Base-by-base conservation (phyloP, 805 yeast genomes). In the Wickerhamiella bombiphila region DNA sequence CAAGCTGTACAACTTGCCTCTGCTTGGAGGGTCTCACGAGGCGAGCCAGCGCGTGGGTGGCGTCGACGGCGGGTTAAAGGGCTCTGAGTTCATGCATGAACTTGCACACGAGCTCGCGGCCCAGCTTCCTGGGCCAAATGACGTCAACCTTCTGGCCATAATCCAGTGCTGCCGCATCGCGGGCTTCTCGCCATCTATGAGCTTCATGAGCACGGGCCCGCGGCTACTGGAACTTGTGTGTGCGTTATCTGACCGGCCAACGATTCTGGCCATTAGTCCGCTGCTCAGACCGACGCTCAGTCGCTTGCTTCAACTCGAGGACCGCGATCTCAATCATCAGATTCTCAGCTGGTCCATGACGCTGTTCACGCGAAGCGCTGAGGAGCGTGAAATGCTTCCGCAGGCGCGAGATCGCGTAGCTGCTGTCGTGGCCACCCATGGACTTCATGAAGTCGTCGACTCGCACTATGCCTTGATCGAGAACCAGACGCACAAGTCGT, bases 161-260 rank as follows among this genome's bases (percentile, higher is more conserved):
- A 35, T 31, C 17, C 35, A 31, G 35, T 20, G 35, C 39, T 31
- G 39, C 14, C 16, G 21, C 7, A 22, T 37, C 9, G 19, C 35
- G 24, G 35, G 39, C 17, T 28, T 22, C 21, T 22, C 39, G 19
- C 15, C 35, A 9, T 31, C 35, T 13, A 37, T 37, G 39, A 31
- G 18, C 35, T 37, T 37, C 22, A 22, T 32, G 32, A 19, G 18
- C n/a, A 22, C 35, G 18, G 39, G 39, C 5, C 39, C 39, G 20
- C 39, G 39, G 7, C 35, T 37, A 20, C 15, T 37, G 21, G 30
- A 32, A 21, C 22, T 37, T 14, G 22, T 19, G 7, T 30, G 33
- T 22, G 19, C 33, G 22, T 13, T 30, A 6, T 9, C 6, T 11
- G 11, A 7, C 13, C 20, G 33, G 22, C 22, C 14, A 7, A 7